A percentile compares a stretch with the other conserved stretches of the same genome.
Conservation (phyloP, 805 yeast genomes). For the Metschnikowia peoriensis region DNA sequence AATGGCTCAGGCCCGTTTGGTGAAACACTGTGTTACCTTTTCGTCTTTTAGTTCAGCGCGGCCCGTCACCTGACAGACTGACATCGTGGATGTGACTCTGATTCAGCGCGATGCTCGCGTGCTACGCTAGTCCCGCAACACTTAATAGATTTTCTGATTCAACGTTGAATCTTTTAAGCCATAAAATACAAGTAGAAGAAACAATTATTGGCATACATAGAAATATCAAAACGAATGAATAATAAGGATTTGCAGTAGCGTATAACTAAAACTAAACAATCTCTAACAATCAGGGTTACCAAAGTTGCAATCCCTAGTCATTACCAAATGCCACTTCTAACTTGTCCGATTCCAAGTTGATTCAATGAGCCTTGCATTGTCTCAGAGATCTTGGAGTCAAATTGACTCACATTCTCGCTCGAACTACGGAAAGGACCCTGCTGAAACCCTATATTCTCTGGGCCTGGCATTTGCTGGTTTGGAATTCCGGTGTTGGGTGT, state of each 20-base stretch:
- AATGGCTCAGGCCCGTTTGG: no score
- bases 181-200: no score
- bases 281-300: no score
- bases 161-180: no score
- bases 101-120: not conserved
- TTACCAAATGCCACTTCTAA: conserved; percentile 11
- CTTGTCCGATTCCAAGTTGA: conserved; percentile 12
- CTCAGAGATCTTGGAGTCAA: conserved; percentile 9
- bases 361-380: conserved; percentile 12
- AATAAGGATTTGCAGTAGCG: not conserved
- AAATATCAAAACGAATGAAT: no score
- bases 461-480: not conserved
- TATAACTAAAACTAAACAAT: not conserved
- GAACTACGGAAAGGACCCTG: conserved; percentile 3
- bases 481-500: not conserved
- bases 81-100: no score
- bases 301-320: not conserved
- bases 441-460: conserved; percentile 4
- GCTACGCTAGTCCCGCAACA: no score
- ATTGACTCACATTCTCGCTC: conserved; percentile 4
- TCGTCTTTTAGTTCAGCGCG: no score
- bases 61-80: no score
- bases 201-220: not conserved
- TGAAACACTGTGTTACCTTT: no score
- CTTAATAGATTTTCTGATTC: no score